These are phyloP conservation scores for Takashimella koratensis DNA, from an alignment of 1,284 basidiomycete genomes.

Conservation along the genomic window DNA sequence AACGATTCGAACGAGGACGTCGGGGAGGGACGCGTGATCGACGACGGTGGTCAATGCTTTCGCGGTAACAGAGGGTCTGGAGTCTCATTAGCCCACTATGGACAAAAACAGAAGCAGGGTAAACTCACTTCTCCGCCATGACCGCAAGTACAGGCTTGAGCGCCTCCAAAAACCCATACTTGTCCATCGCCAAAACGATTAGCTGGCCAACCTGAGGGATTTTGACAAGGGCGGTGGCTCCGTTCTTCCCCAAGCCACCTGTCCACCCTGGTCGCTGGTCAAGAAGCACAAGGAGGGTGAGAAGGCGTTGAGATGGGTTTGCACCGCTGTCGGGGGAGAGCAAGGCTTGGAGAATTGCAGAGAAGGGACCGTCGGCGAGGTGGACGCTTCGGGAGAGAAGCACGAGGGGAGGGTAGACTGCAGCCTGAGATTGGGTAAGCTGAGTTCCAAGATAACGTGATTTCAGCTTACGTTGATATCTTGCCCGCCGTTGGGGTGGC, in stretches of 20 bases:
- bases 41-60: conserved; percentile 24
- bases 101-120: background rate
- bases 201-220: conserved; percentile 34
- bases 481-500: conserved; percentile 27
- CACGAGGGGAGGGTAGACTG: conserved; percentile 46
- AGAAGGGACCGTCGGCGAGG: conserved; percentile 43
- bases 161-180: conserved; percentile 41
- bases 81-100: background rate
- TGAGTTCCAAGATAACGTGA: background rate
- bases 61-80: conserved; percentile 8
- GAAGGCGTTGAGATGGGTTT: conserved; percentile 40
- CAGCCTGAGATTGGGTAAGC: conserved; percentile 22
- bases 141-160: conserved; percentile 22
- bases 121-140: conserved; percentile 19
- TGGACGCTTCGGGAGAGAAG: conserved; percentile 41
- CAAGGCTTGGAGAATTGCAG: conserved; percentile 34
- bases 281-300: conserved; percentile 44
- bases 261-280: conserved; percentile 36
- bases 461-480: conserved; percentile 39
- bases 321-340: conserved; percentile 39
- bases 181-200: conserved; percentile 36
- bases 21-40: conserved; percentile 27
- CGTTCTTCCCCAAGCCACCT: conserved; percentile 30
- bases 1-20: conserved; percentile 23
- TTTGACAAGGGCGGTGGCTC: conserved; percentile 20